Conservation (phyloP, 768 basidiomycete genomes). For the Phylloporus sp. region DNA sequence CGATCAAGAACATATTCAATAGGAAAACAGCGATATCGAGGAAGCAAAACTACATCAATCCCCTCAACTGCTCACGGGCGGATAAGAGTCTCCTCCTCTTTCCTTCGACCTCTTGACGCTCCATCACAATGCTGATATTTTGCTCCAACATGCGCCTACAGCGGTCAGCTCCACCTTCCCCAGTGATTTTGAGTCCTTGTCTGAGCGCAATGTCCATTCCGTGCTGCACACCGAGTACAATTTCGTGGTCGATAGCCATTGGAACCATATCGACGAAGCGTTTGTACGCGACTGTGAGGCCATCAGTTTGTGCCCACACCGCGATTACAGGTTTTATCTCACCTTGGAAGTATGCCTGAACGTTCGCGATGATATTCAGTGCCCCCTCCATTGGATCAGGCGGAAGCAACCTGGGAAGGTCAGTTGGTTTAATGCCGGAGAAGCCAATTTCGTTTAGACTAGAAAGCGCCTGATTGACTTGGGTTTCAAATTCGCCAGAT, state of each 20-base stretch:
- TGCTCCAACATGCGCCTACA: slow-evolving; percentile 55
- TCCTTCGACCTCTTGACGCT: slow-evolving; percentile 46
- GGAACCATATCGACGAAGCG: slow-evolving; percentile 44
- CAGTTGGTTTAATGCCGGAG: slow-evolving; percentile 30
- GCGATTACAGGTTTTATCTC: neutral
- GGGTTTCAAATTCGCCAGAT: neutral
- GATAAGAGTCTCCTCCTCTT: slow-evolving; percentile 47
- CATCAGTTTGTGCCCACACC: neutral
- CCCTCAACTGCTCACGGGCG: slow-evolving; percentile 40
- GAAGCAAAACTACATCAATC: slow-evolving; percentile 8
- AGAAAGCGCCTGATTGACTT: slow-evolving; percentile 30
- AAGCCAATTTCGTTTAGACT: slow-evolving; percentile 25
- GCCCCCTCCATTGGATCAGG: slow-evolving; percentile 52
- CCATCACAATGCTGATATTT: slow-evolving; percentile 38
- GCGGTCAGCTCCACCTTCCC: slow-evolving; percentile 40
- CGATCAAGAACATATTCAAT: too few species aligned
- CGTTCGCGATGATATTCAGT: slow-evolving; percentile 64
- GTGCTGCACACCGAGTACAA: slow-evolving; percentile 44
- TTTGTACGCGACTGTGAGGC: slow-evolving; percentile 43
- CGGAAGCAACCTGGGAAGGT: slow-evolving; percentile 49
- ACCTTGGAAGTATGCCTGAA: slow-evolving; percentile 77
- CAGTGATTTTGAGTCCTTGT: slow-evolving; percentile 49
- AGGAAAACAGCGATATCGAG: neutral
- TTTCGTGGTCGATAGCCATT: slow-evolving; percentile 38
- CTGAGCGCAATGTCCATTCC: slow-evolving; percentile 45